A percentile compares a stretch with the other conserved stretches of the same genome.
phyloP scores from a whole-genome alignment of 2,329 filamentous ascomycete genomes.

The Plenodomus tracheiphilus region DNA sequence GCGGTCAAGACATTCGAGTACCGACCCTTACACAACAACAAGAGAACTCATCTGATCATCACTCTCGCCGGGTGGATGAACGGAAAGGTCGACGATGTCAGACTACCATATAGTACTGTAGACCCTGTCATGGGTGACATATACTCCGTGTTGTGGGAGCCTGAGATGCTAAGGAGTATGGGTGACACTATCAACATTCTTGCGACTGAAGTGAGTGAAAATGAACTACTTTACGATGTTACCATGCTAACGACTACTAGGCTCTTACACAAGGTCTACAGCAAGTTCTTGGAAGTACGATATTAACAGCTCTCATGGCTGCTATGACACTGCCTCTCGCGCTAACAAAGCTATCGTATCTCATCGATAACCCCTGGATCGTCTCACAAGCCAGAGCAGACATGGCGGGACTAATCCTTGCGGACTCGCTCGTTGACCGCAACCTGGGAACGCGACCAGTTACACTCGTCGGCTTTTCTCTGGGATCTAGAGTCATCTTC shows the following conservation, averaged over 20 bases:
- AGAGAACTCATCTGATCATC: slow-evolving; percentile 91
- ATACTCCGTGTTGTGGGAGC: slow-evolving; percentile 96
- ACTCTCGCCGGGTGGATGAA: slow-evolving; percentile 99
- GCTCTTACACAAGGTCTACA: slow-evolving; percentile 95
- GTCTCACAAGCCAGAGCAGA: slow-evolving; percentile 93
- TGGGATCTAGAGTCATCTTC: slow-evolving; percentile 90
- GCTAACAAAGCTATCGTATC: slow-evolving; percentile 88
- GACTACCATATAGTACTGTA: slow-evolving; percentile 92
- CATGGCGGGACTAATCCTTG: slow-evolving; percentile 85
- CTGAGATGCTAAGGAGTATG: slow-evolving; percentile 96
- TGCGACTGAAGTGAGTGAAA: slow-evolving; percentile 78
- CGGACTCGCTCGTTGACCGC: slow-evolving; percentile 88
- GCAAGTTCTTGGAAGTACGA: slow-evolving; percentile 88
- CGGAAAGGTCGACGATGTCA: slow-evolving; percentile 94
- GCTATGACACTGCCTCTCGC: slow-evolving; percentile 90
- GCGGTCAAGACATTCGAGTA: slow-evolving; percentile 97
- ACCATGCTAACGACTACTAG: slow-evolving; percentile 50
- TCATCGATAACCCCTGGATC: slow-evolving; percentile 98
- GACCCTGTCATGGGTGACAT: slow-evolving; percentile 98
- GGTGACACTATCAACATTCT: slow-evolving; percentile 98
- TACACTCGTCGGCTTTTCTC: slow-evolving; percentile 91
- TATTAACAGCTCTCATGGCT: slow-evolving; percentile 87
- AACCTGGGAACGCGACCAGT: slow-evolving; percentile 90
- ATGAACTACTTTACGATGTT: slow-evolving; percentile 27
- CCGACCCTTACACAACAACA: slow-evolving; percentile 95